Percentiles rank a stretch among this genome's conserved stretches.
phyloP scores from a whole-genome alignment of 2,329 filamentous ascomycete genomes.

The Trichoderma hamatum region DNA sequence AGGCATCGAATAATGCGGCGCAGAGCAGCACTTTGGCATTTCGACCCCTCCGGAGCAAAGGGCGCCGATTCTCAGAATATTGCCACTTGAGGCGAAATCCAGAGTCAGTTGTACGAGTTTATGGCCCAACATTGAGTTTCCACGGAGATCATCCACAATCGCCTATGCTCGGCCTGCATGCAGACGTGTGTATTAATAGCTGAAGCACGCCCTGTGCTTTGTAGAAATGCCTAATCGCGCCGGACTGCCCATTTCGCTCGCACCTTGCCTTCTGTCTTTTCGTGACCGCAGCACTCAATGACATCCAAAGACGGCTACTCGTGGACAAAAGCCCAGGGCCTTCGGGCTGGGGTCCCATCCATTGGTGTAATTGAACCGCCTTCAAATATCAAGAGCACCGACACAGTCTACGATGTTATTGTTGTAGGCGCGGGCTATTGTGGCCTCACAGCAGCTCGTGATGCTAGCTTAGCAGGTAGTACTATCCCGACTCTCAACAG shows the following conservation, averaged over 20 bases:
- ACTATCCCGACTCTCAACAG: not conserved
- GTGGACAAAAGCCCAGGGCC: slow-evolving; percentile 14
- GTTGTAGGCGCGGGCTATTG: slow-evolving; percentile 20
- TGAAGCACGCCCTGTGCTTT: slow-evolving; percentile 6
- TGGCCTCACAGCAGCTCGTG: slow-evolving; percentile 20
- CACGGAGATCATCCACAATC: not conserved
- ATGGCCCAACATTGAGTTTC: not conserved
- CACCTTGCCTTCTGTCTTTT: not conserved
- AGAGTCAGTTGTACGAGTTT: not conserved
- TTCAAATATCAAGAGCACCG: slow-evolving; percentile 12
- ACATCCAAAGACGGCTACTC: slow-evolving; percentile 21
- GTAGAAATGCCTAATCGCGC: not conserved
- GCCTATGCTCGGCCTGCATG: not conserved
- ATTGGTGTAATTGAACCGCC: slow-evolving; percentile 20
- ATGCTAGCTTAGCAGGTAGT: slow-evolving; percentile 16
- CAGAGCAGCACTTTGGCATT: not conserved
- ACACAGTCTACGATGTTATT: slow-evolving; percentile 19
- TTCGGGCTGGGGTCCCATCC: slow-evolving; percentile 13
- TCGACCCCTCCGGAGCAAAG: not conserved
- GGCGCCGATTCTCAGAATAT: slow-evolving; percentile 11
- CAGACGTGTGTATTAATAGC: slow-evolving; percentile 12
- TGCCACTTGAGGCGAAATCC: not conserved
- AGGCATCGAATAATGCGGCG: not conserved
- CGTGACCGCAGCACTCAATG: not conserved
- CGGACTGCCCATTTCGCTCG: not conserved